phyloP scores from a whole-genome alignment of 352 stramenopile species.

The Phytopythium kandeliae region DNA sequence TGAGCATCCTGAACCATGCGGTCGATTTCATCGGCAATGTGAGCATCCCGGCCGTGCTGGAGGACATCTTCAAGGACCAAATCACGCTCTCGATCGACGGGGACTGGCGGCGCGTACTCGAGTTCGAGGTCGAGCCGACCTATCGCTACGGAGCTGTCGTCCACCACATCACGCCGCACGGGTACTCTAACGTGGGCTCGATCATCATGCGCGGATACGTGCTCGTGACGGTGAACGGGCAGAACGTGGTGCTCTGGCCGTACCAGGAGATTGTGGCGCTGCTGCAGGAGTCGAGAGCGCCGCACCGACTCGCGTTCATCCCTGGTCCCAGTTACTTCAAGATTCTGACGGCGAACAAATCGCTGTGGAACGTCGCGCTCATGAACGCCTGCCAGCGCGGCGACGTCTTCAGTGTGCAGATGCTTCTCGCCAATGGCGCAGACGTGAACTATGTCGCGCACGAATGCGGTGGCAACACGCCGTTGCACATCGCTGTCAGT shows the following conservation, averaged over 20 bases:
- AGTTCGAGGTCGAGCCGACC: conserved; percentile 77
- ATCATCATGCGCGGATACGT: conserved; percentile 76
- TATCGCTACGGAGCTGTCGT: conserved; percentile 82
- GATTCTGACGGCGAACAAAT: conserved; percentile 84
- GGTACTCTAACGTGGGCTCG: conserved; percentile 59
- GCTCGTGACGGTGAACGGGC: conserved; percentile 80
- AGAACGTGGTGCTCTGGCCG: conserved; percentile 85
- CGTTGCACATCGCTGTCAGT: conserved; percentile 76
- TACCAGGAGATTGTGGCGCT: conserved; percentile 64
- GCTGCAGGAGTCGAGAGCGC: conserved; percentile 58
- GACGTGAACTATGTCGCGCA: conserved; percentile 87
- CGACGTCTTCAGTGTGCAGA: conserved; percentile 81
- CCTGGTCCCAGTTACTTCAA: conserved; percentile 84
- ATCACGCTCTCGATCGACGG: conserved; percentile 86
- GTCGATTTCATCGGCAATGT: conserved; percentile 85
- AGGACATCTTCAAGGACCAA: conserved; percentile 89
- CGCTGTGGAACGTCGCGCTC: conserved; percentile 85
- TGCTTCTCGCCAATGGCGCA: conserved; percentile 80
- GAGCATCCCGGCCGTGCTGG: conserved; percentile 78
- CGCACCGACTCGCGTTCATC: conserved; percentile 81
- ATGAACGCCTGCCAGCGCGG: conserved; percentile 83
- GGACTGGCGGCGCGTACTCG: conserved; percentile 73
- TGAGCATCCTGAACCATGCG: conserved; percentile 74
- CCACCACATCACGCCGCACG: conserved; percentile 70
- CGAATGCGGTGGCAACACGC: conserved; percentile 74